Evolutionary conservation across 1,139 yeast genomes (phyloP).

Genomic region (Yamadazyma buinensis): DNA sequence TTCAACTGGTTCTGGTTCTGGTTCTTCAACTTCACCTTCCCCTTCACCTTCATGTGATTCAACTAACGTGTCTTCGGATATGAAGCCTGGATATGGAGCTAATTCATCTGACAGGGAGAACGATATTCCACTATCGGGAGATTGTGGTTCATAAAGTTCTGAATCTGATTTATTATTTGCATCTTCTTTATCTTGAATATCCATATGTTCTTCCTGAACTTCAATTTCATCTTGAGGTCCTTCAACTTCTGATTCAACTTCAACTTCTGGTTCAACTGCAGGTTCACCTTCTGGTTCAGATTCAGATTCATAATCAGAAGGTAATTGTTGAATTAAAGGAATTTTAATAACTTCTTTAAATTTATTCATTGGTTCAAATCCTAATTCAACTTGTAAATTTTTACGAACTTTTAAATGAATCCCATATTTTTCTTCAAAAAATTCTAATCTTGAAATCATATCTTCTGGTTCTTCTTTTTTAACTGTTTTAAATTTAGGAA

Average conservation of each 20-base stretch:
- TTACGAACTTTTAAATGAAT: slow-evolving; percentile 21
- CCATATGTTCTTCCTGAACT: background rate
- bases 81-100: background rate
- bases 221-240: background rate
- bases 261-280: background rate
- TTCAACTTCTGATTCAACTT: background rate
- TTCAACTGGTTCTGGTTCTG: background rate
- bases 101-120: too few species aligned
- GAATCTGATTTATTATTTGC: too few species aligned
- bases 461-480: slow-evolving; percentile 29
- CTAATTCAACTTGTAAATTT: slow-evolving; percentile 10
- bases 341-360: slow-evolving; percentile 16
- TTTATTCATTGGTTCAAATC: slow-evolving; percentile 23
- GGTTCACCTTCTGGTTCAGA: slow-evolving; percentile 2
- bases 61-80: too few species aligned
- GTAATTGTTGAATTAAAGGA: slow-evolving; percentile 9
- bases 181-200: background rate
- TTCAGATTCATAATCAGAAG: slow-evolving; percentile 8
- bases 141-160: too few species aligned
- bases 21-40: background rate
- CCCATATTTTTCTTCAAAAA: slow-evolving; percentile 30
- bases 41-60: slow-evolving; percentile 3
- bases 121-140: too few species aligned
- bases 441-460: slow-evolving; percentile 24
- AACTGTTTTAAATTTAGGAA: slow-evolving; percentile 27